Evolutionary conservation across 768 basidiomycete species (phyloP).

Genomic region (Amanita rimosa): DNA sequence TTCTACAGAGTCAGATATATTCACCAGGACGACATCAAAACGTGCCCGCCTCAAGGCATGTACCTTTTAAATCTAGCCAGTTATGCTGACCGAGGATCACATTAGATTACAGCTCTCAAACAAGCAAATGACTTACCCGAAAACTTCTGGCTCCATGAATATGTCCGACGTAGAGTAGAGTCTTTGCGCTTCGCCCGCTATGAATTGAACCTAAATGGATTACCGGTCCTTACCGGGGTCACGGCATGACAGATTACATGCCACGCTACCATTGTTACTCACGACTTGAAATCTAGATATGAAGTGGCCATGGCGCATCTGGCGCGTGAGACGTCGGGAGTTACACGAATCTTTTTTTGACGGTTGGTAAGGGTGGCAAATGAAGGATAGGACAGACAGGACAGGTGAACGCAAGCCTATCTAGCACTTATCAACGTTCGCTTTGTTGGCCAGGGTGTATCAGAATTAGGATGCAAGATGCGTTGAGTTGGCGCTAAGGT

Average conservation of each 20-base stretch:
- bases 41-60: conserved; percentile 35
- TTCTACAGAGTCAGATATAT: conserved; percentile 17
- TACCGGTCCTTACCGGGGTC: background rate
- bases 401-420: background rate
- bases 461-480: conserved; percentile 1
- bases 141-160: background rate
- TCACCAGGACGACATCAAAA: conserved; percentile 31
- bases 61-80: background rate
- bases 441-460: background rate
- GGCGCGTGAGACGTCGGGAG: background rate
- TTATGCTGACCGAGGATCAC: conserved; percentile 4
- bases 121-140: background rate
- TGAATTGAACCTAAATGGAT: conserved; percentile 1
- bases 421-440: conserved; percentile 1
- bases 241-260: background rate
- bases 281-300: background rate
- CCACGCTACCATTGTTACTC: background rate
- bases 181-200: conserved; percentile 2
- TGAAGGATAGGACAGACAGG: background rate
- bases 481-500: background rate
- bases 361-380: background rate
- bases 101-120: background rate
- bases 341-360: background rate
- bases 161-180: background rate
- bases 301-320: too few relatives aligned